These are phyloP conservation scores for Umbelopsis sp. DNA, from an alignment of 192 early-diverging fungal genomes.

Conservation along the genomic window DNA sequence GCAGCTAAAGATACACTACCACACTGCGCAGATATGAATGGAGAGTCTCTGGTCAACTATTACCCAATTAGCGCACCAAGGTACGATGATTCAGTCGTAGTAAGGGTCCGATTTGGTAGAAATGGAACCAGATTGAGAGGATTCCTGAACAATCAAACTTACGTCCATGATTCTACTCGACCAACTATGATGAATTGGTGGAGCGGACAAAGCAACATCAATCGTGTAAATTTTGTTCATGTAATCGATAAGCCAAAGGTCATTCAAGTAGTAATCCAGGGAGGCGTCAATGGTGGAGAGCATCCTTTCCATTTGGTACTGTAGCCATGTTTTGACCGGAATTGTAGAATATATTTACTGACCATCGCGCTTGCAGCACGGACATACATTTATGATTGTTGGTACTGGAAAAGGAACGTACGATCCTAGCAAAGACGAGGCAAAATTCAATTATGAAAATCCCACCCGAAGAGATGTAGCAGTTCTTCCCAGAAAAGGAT, in stretches of 20 bases:
- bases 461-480: constrained; percentile 75
- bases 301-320: constrained; percentile 23
- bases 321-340: background rate
- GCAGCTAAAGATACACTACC: background rate
- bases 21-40: constrained; percentile 19
- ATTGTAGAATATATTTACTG: background rate
- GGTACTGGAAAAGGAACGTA: constrained; percentile 29
- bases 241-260: background rate
- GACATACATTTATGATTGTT: constrained; percentile 44
- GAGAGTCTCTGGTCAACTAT: constrained; percentile 1
- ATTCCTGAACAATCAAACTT: constrained; percentile 18
- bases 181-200: constrained; percentile 24
- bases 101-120: background rate
- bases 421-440: background rate
- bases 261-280: background rate
- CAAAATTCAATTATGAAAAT: constrained; percentile 36
- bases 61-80: background rate
- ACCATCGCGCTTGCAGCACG: constrained; percentile 25
- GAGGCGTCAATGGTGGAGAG: constrained; percentile 2
- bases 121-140: constrained; percentile 2
- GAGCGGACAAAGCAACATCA: background rate
- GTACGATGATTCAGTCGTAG: background rate
- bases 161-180: background rate
- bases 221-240: background rate
- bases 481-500: constrained; percentile 58